Conservation (phyloP, 768 basidiomycete species). For the Gautieria morchelliformis region DNA sequence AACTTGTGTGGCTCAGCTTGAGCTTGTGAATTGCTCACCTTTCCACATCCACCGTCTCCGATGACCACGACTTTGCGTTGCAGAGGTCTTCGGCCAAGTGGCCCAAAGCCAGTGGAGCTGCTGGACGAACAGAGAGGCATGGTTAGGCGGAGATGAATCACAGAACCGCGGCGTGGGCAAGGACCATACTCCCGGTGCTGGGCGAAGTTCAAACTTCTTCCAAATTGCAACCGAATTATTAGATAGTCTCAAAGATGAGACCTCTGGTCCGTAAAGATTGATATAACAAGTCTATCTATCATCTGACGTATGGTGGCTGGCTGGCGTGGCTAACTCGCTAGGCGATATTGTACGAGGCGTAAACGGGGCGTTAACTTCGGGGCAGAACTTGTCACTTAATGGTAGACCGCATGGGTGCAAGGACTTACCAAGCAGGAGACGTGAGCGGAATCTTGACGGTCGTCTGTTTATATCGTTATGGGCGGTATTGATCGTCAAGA, state of each 20-base stretch:
- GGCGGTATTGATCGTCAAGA: neutral
- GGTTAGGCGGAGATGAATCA: neutral
- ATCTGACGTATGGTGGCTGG: too few species aligned
- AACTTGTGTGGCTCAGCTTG: conserved; percentile 4
- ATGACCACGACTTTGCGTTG: conserved; percentile 78
- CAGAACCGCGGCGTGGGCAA: neutral
- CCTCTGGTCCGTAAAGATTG: too few species aligned
- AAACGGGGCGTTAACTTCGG: neutral
- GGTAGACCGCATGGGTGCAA: neutral
- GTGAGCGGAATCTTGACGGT: conserved; percentile 78
- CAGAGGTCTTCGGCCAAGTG: conserved; percentile 13
- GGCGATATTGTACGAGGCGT: too few species aligned
- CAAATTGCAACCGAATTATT: neutral
- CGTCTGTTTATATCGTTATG: conserved; percentile 30
- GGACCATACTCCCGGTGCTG: neutral
- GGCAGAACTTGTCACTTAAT: neutral
- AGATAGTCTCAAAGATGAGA: neutral
- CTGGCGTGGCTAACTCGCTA: too few species aligned
- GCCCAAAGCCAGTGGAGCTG: conserved; percentile 4
- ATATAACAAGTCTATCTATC: too few species aligned
- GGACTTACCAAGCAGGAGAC: conserved; percentile 64
- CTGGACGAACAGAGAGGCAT: conserved; percentile 8
- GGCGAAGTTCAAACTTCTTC: neutral
- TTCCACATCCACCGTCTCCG: conserved; percentile 91
- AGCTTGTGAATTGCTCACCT: conserved; percentile 27